Percentiles rank a stretch among this genome's conserved stretches.
phyloP scores from a whole-genome alignment of 768 basidiomycete species.

The Mycena pura region DNA sequence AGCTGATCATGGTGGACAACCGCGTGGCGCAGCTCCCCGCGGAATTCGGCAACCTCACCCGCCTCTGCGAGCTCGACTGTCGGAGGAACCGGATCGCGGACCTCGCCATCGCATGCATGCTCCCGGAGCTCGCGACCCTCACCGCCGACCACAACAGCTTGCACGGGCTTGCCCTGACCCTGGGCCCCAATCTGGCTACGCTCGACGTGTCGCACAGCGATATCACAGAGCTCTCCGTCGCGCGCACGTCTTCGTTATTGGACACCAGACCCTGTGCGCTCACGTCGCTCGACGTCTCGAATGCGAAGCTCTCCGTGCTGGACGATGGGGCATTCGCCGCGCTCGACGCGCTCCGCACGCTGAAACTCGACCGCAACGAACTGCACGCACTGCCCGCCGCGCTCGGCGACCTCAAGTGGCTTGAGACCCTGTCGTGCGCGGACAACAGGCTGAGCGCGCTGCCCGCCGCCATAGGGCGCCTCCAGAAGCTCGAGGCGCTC shows the following conservation, averaged over 20 bases:
- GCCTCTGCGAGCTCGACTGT: slow-evolving; percentile 78
- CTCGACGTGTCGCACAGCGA: slow-evolving; percentile 89
- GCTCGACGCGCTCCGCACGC: slow-evolving; percentile 69
- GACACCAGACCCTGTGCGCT: slow-evolving; percentile 59
- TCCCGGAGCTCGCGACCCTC: slow-evolving; percentile 72
- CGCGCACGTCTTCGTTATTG: slow-evolving; percentile 56
- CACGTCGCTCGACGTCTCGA: slow-evolving; percentile 83
- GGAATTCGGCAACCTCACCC: slow-evolving; percentile 59
- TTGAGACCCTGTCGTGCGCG: slow-evolving; percentile 83
- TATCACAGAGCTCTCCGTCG: slow-evolving; percentile 77
- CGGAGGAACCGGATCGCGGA: slow-evolving; percentile 84
- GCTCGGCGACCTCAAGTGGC: slow-evolving; percentile 72
- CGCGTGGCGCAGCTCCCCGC: slow-evolving; percentile 73
- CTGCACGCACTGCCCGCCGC: slow-evolving; percentile 84
- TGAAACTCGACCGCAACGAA: slow-evolving; percentile 87
- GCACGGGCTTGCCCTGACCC: slow-evolving; percentile 78
- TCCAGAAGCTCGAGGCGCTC: slow-evolving; percentile 76
- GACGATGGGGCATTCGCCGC: slow-evolving; percentile 77
- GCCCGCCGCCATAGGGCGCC: slow-evolving; percentile 75
- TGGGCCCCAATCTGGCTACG: slow-evolving; percentile 68
- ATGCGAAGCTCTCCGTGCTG: slow-evolving; percentile 86
- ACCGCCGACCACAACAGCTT: slow-evolving; percentile 85
- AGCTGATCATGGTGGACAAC: slow-evolving; percentile 84
- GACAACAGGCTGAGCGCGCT: slow-evolving; percentile 86
- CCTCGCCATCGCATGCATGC: slow-evolving; percentile 67